Conservation (phyloP, 495 filamentous ascomycete genomes). For the Penicillium parvum region DNA sequence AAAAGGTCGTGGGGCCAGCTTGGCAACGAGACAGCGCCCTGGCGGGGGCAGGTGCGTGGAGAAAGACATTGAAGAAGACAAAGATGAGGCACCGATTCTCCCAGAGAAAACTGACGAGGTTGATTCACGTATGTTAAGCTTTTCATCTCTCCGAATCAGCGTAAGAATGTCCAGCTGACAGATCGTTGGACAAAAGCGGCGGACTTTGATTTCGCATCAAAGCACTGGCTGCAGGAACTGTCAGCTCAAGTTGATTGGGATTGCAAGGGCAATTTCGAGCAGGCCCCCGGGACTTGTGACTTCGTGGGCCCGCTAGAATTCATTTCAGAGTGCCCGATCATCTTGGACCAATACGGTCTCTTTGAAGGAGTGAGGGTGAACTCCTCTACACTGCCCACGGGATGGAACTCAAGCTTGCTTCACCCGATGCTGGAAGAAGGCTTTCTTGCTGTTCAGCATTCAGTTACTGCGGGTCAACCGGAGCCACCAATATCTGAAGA, state of each 20-base stretch:
- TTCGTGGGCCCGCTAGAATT: constrained; percentile 13
- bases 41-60: background rate
- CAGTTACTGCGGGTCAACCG: background rate
- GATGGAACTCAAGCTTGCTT: too few species aligned
- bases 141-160: background rate
- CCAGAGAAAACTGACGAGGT: background rate
- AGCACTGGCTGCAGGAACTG: constrained; percentile 32
- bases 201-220: constrained; percentile 24
- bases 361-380: too few species aligned
- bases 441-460: background rate
- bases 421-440: background rate
- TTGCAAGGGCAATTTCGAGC: background rate
- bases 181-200: background rate
- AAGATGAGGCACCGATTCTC: background rate
- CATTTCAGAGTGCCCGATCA: constrained; percentile 2
- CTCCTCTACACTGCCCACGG: too few species aligned
- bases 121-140: background rate
- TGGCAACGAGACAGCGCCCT: background rate
- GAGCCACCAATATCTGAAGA: background rate
- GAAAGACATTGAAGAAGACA: background rate
- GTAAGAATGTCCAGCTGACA: background rate
- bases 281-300: constrained; percentile 6
- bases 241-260: constrained; percentile 15
- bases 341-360: too few species aligned
- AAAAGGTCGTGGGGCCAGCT: background rate